phyloP scores from a whole-genome alignment of 23 red algal species.

The Gracilaria domingensis region DNA sequence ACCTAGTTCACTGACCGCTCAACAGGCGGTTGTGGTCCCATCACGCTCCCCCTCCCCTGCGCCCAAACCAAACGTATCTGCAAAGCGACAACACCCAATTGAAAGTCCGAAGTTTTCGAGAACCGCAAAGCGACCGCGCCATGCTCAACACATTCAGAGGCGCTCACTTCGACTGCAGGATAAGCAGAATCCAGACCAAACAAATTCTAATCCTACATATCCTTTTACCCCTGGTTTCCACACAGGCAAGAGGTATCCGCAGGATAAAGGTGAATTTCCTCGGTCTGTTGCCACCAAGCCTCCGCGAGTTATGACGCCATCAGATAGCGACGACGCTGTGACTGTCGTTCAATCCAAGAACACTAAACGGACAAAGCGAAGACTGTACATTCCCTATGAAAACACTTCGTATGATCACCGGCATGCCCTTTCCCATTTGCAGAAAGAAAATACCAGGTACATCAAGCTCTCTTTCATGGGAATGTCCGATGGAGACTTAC shows the following conservation, averaged over 20 bases:
- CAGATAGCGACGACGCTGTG: conserved; percentile 3
- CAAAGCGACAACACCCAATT: neutral
- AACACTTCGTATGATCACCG: neutral
- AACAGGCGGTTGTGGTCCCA: neutral
- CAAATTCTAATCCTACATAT: too few relatives aligned
- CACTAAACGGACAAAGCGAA: neutral
- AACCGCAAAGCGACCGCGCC: neutral
- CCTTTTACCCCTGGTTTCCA: neutral
- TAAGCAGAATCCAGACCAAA: neutral
- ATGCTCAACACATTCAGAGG: neutral
- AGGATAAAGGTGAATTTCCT: neutral
- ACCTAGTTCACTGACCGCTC: neutral
- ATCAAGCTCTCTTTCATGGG: conserved; percentile 36
- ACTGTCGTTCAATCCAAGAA: conserved; percentile 3
- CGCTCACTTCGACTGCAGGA: neutral
- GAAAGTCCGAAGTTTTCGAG: neutral
- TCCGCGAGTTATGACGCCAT: neutral
- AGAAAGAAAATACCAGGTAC: neutral
- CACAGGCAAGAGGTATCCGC: neutral
- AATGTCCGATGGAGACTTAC: conserved; percentile 17
- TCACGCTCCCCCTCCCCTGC: neutral
- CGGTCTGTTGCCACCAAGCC: neutral
- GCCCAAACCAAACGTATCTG: neutral
- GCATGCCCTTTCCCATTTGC: neutral
- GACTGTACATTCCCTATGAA: neutral